phyloP scores from a whole-genome alignment of 2,329 filamentous ascomycete genomes.

The Dactylellina drechsleri region DNA sequence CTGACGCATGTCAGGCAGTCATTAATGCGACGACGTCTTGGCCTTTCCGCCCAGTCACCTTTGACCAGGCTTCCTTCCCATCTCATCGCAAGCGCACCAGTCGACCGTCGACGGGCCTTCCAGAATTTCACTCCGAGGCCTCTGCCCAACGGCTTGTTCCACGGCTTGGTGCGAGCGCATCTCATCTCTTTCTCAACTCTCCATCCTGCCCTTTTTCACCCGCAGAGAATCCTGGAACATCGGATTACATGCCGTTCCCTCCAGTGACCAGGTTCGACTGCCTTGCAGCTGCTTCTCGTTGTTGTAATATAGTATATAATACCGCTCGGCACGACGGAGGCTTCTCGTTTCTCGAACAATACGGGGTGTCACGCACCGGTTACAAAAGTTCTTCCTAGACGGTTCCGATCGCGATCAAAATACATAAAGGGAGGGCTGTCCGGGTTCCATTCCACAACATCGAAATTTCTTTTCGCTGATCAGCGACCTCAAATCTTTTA shows the following conservation, averaged over 20 bases:
- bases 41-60: neutral
- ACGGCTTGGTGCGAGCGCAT: conserved; percentile 18
- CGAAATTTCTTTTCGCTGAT: conserved; percentile 6
- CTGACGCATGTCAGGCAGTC: no score
- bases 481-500: conserved; percentile 12
- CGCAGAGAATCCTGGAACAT: conserved; percentile 22
- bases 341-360: no score
- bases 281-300: neutral
- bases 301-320: no score
- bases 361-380: no score
- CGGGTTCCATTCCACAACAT: conserved; percentile 11
- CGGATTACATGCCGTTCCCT: conserved; percentile 18
- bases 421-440: conserved; percentile 26
- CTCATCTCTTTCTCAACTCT: neutral
- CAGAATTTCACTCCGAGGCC: neutral
- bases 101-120: neutral
- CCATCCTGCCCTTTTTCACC: conserved; percentile 25
- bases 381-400: no score
- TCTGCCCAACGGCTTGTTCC: conserved; percentile 2
- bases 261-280: conserved; percentile 3
- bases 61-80: no score
- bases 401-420: no score
- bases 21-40: neutral
- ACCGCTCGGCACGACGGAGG: no score
- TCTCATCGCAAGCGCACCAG: no score